These are phyloP conservation scores for Rhizopogon hawkerae DNA, from an alignment of 1,284 basidiomycete genomes.

Conservation along the genomic window DNA sequence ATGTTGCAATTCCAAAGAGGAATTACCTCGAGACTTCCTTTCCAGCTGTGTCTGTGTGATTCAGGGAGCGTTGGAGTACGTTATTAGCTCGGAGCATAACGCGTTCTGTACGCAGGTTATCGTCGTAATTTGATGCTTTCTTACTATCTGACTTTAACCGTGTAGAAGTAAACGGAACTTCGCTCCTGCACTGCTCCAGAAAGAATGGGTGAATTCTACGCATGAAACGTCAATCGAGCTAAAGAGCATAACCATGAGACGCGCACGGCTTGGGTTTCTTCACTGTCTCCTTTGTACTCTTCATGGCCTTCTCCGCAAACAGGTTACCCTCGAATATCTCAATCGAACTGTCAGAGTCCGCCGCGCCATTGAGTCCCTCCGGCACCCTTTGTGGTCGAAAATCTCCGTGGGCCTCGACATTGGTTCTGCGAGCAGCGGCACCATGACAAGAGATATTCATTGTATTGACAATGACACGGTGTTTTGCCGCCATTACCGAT, in stretches of 20 bases:
- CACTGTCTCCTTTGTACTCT: background rate
- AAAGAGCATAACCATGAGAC: constrained; percentile 6
- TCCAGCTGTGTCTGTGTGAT: background rate
- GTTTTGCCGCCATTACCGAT: background rate
- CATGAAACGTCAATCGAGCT: constrained; percentile 7
- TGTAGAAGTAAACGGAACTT: background rate
- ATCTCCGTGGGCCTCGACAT: background rate
- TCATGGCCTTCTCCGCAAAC: constrained; percentile 1
- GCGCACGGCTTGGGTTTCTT: constrained; percentile 15
- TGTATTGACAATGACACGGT: background rate
- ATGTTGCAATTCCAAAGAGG: background rate
- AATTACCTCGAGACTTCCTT: background rate
- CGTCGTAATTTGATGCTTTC: background rate
- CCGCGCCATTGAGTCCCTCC: constrained; percentile 9
- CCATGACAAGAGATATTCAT: background rate
- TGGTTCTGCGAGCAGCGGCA: background rate
- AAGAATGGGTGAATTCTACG: constrained; percentile 15
- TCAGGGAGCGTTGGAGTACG: background rate
- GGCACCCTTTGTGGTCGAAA: background rate
- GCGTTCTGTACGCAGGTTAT: background rate
- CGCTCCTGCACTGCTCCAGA: background rate
- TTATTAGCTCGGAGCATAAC: background rate
- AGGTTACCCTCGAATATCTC: constrained; percentile 23
- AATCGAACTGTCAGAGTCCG: constrained; percentile 23
- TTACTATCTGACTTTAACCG: background rate